Percentiles rank a stretch among this genome's conserved stretches.
Evolutionary conservation across 495 filamentous ascomycete species (phyloP).

Genomic region (Platismatia glauca): DNA sequence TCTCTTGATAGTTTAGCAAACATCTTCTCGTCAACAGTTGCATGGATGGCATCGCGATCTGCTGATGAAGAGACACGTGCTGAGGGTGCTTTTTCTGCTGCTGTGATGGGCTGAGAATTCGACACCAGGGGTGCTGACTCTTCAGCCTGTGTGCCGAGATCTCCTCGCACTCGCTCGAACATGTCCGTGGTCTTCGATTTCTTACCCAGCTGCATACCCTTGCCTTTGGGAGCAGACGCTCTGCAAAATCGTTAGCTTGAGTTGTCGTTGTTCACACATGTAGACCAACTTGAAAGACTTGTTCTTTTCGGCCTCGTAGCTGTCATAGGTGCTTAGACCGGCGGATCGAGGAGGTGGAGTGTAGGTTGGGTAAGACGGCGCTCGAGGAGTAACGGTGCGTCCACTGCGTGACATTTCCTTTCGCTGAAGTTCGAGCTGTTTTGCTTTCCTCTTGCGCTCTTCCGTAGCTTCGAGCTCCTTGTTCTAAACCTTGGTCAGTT

Average conservation of each 20-base stretch:
- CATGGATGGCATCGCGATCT: conserved; percentile 73
- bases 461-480: conserved; percentile 97
- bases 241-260: conserved; percentile 30
- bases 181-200: conserved; percentile 95
- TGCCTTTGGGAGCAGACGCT: conserved; percentile 67
- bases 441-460: conserved; percentile 94
- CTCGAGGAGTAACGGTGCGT: conserved; percentile 52
- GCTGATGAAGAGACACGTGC: conserved; percentile 53
- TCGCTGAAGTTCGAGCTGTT: conserved; percentile 95
- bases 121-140: conserved; percentile 69
- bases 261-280: background rate
- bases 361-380: conserved; percentile 80
- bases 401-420: conserved; percentile 68
- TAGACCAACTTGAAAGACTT: conserved; percentile 65
- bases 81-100: conserved; percentile 47
- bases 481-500: conserved; percentile 52
- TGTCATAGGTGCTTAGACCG: conserved; percentile 76
- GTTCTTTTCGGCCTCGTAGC: conserved; percentile 94
- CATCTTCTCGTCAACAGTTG: conserved; percentile 80
- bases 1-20: conserved; percentile 79
- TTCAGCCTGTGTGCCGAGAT: conserved; percentile 68
- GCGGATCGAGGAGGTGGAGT: conserved; percentile 67
- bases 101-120: conserved; percentile 48
- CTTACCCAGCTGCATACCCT: conserved; percentile 98
- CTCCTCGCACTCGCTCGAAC: conserved; percentile 88